Percentiles rank a stretch among this genome's conserved stretches.
phyloP scores from a whole-genome alignment of 1,284 basidiomycete species.

The Moniliophthora roreri region DNA sequence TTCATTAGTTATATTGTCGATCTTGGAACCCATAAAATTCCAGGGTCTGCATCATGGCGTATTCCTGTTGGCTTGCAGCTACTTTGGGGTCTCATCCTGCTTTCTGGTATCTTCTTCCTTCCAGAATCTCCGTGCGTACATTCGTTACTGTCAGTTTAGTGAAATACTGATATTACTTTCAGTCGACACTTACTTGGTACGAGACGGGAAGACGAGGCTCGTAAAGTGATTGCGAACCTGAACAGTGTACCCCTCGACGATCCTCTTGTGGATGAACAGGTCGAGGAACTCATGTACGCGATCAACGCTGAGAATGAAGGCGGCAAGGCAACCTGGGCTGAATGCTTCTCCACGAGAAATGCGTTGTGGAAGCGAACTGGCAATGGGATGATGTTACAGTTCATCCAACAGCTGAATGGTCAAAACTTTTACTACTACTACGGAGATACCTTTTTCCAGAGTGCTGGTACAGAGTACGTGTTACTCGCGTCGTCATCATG shows the following conservation, averaged over 20 bases:
- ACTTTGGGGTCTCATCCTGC: constrained; percentile 64
- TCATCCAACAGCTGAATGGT: constrained; percentile 78
- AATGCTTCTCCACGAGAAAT: constrained; percentile 75
- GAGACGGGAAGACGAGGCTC: constrained; percentile 53
- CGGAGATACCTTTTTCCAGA: constrained; percentile 82
- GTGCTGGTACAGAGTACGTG: constrained; percentile 61
- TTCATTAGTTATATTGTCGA: constrained; percentile 77
- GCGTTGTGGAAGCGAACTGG: constrained; percentile 69
- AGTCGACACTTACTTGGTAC: constrained; percentile 65
- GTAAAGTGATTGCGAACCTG: constrained; percentile 61
- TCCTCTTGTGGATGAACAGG: constrained; percentile 58
- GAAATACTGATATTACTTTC: neutral
- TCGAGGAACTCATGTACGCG: constrained; percentile 69
- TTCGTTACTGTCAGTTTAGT: neutral
- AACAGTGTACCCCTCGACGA: constrained; percentile 65
- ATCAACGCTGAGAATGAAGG: constrained; percentile 74
- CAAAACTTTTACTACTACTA: constrained; percentile 82
- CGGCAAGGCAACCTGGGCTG: constrained; percentile 76
- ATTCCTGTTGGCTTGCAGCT: constrained; percentile 70
- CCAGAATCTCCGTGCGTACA: constrained; percentile 74
- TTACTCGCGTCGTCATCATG: too few relatives aligned
- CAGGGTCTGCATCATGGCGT: constrained; percentile 68
- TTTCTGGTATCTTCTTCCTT: constrained; percentile 72
- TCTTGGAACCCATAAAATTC: constrained; percentile 62
- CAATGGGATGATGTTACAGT: constrained; percentile 82